Base-by-base conservation (phyloP, 371 early-diverging fungal species). In the Capniomyces stellatus region DNA sequence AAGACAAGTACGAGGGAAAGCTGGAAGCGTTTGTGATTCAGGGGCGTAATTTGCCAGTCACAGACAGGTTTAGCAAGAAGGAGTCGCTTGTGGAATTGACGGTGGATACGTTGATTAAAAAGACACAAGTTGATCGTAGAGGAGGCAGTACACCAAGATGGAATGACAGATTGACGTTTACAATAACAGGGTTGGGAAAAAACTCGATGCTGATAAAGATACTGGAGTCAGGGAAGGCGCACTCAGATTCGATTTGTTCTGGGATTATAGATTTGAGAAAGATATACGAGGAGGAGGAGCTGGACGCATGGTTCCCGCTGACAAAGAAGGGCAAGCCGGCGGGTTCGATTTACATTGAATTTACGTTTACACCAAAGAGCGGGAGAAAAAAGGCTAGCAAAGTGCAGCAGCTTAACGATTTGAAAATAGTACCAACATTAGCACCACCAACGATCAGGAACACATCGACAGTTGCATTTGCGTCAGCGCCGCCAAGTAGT, bases 161-260 rank as follows among this genome's bases (percentile, higher is more conserved):
- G 74, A 73, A 71, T 52, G 72, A 73, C 46, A 64, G 62, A 43
- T 56, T 73, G 47, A 29, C 52, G 27, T 59, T 64, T 29, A 52
- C 52, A 21, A 51, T 66, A 10, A 42, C 54, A 0, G 66, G 66
- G 24, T 47, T 61, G 6, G 66, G 66, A 19, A 63, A 66, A 55
- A 55, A 54, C 29, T 62, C 64, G 43, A 58, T 61, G 30, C 40
- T 55, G 2, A 60, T 70, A 8, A 24, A 30, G 6, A 60, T 59
- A 8, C 39, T 59, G 29, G 64, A 64, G 54, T 29, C 59, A 43
- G 64, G 57, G 15, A 52, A 62, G 56, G 52, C 64, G 3, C 58
- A 71, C 41, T 74, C 74, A 54, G 79, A 78, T 50, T 58, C 76
- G 39, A 82, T 83, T 50, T 78, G 78, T 23, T 77, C 79, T 48